These are phyloP conservation scores for Plasmopara muralis DNA, from an alignment of 352 stramenopile genomes.

Conservation along the genomic window DNA sequence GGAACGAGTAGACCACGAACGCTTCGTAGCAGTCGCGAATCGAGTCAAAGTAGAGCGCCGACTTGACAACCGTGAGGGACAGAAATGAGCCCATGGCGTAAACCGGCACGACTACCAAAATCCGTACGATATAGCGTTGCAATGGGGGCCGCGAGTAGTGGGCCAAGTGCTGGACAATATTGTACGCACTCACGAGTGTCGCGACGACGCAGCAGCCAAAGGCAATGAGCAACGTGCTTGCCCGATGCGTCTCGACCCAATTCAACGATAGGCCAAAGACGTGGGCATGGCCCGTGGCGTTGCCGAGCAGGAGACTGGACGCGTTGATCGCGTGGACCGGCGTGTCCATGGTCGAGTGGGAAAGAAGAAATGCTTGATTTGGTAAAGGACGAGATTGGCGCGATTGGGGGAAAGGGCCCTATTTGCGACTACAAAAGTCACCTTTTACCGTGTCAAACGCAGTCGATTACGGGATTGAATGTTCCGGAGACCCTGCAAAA, in stretches of 20 bases:
- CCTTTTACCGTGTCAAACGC: too few relatives aligned
- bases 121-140: slow-evolving; percentile 86
- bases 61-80: slow-evolving; percentile 73
- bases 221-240: slow-evolving; percentile 45
- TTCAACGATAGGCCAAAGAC: slow-evolving; percentile 57
- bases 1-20: slow-evolving; percentile 90
- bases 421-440: too few relatives aligned
- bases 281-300: slow-evolving; percentile 53
- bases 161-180: slow-evolving; percentile 83
- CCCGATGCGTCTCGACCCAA: slow-evolving; percentile 68
- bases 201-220: slow-evolving; percentile 49
- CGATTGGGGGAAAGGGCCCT: too few relatives aligned
- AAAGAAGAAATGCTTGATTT: too few relatives aligned
- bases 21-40: slow-evolving; percentile 90
- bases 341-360: slow-evolving; percentile 14
- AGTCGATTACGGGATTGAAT: too few relatives aligned
- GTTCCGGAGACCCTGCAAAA: too few relatives aligned
- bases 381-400: too few relatives aligned
- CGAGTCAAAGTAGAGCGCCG: slow-evolving; percentile 81
- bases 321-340: slow-evolving; percentile 47
- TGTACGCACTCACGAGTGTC: slow-evolving; percentile 61
- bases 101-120: slow-evolving; percentile 81
- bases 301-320: slow-evolving; percentile 56
- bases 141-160: slow-evolving; percentile 78
- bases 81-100: slow-evolving; percentile 82